A percentile compares a stretch with the other conserved stretches of the same genome.
Evolutionary conservation across 768 basidiomycete species (phyloP).

Genomic region (Antrodiella citrinella): DNA sequence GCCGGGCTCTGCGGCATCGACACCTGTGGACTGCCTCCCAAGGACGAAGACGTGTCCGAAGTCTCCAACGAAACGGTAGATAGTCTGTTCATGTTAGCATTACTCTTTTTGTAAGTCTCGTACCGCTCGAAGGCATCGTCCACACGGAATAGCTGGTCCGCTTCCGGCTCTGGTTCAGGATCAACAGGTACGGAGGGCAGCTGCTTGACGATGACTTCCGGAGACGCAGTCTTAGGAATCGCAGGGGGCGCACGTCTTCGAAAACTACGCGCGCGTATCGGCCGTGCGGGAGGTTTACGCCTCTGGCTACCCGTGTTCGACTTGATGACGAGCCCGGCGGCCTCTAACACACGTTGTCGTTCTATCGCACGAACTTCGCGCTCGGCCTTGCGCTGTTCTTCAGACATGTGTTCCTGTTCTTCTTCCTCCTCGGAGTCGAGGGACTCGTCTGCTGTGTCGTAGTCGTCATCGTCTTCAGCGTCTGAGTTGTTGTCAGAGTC

Average conservation of each 20-base stretch:
- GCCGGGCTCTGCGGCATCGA: constrained; percentile 16
- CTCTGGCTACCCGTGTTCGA: constrained; percentile 27
- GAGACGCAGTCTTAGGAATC: constrained; percentile 25
- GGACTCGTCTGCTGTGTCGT: constrained; percentile 35
- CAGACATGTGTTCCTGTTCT: constrained; percentile 23
- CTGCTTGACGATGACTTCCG: constrained; percentile 17
- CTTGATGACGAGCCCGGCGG: constrained; percentile 79
- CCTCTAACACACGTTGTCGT: constrained; percentile 75
- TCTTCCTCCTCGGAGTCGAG: constrained; percentile 33
- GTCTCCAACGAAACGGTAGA: constrained; percentile 58
- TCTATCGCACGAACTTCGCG: constrained; percentile 62
- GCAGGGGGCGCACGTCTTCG: constrained; percentile 44
- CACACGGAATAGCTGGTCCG: constrained; percentile 25
- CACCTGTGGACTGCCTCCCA: constrained; percentile 27
- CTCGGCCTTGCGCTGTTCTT: constrained; percentile 43
- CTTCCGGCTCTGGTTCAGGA: constrained; percentile 22
- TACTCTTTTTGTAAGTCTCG: constrained; percentile 65
- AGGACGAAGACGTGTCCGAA: constrained; percentile 6
- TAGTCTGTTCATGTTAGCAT: constrained; percentile 40
- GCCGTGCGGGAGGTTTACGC: constrained; percentile 39
- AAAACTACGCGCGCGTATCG: constrained; percentile 23
- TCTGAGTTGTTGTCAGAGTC: constrained; percentile 11
- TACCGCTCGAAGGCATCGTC: constrained; percentile 90
- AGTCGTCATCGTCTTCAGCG: constrained; percentile 17
- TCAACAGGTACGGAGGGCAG: constrained; percentile 45